A percentile compares a stretch with the other conserved stretches of the same genome.
Evolutionary conservation across 352 stramenopile genomes (phyloP).

Genomic region (Phytophthora ramorum): DNA sequence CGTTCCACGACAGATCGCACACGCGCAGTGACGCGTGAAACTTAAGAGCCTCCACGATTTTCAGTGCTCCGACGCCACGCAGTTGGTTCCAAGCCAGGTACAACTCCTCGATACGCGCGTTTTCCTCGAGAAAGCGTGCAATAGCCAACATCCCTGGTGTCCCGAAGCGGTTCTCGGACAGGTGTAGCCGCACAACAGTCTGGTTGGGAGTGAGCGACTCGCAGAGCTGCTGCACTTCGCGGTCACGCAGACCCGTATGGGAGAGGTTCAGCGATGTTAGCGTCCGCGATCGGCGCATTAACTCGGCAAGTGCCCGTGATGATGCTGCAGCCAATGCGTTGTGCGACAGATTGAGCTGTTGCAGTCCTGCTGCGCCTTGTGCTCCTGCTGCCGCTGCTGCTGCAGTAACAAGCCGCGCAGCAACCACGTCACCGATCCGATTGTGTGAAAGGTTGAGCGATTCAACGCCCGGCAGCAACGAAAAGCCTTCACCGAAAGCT

Average conservation of each 20-base stretch:
- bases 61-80: constrained; percentile 69
- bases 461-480: constrained; percentile 70
- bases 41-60: constrained; percentile 76
- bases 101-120: constrained; percentile 77
- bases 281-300: constrained; percentile 55
- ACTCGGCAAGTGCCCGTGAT: constrained; percentile 42
- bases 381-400: constrained; percentile 17
- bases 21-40: constrained; percentile 77
- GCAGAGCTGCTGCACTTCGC: constrained; percentile 71
- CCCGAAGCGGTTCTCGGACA: constrained; percentile 82
- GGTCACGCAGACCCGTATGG: constrained; percentile 69
- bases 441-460: constrained; percentile 77
- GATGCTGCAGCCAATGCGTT: constrained; percentile 56
- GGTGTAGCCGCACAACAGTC: constrained; percentile 62
- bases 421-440: constrained; percentile 68
- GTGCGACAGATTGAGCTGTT: constrained; percentile 73
- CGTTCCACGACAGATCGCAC: constrained; percentile 82
- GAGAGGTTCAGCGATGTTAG: constrained; percentile 72
- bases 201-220: constrained; percentile 79
- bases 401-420: constrained; percentile 56
- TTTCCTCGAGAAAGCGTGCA: constrained; percentile 78
- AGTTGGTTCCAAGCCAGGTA: constrained; percentile 84
- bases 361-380: constrained; percentile 36
- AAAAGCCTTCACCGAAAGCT: constrained; percentile 67
- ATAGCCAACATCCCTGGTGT: constrained; percentile 65